Base-by-base conservation (phyloP, 2,329 filamentous ascomycete species). In the Rhynchosporium graminicola region DNA sequence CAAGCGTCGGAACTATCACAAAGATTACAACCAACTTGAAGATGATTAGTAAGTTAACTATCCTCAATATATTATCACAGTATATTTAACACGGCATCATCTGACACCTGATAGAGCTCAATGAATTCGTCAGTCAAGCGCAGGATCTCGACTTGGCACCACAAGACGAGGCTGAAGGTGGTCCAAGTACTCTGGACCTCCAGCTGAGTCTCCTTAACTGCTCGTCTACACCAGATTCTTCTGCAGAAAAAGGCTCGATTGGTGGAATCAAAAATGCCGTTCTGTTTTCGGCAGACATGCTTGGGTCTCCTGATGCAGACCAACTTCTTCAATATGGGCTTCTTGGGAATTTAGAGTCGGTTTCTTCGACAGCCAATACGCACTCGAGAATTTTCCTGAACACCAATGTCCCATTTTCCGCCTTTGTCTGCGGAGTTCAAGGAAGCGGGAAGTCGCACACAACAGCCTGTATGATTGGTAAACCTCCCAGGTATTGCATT, bases 361-460 rank as follows among this genome's bases (percentile, higher is more conserved):
- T 40, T 40, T 20, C 51, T 56, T 61, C 42, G 9, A 51, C 51
- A 42, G 60, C 61, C n/a, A 45, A 26, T 3, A 26, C 40, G 31
- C 72, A 75, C 60, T 63, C 70, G 3, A 68, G 74, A 0, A 4
- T 83, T 1, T 77, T 82, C 33, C 68, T 82, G 20, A 87, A 87
- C 65, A 80, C 80, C 0, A 80, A 83, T 40, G 76, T 78, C 0
- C 85, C 85, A 0, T 84, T 79, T 68, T 86, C 83, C 0, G 77
- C 80, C 0, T 88, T 88, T 70, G 82, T 88, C 28, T 88, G 86
- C 63, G 86, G 85, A 1, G 81, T 81, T 1, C 85, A 88, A 68
- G 85, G 85, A 0, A 82, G 80, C 55, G 86, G 86, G 0, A 88
- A 88, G 69, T 83, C 80, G 31, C 83, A 87, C 63, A 87, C 84